These are phyloP conservation scores for Chlamydomonas eustigma DNA, from an alignment of 139 green algal genomes.

Conservation along the genomic window DNA sequence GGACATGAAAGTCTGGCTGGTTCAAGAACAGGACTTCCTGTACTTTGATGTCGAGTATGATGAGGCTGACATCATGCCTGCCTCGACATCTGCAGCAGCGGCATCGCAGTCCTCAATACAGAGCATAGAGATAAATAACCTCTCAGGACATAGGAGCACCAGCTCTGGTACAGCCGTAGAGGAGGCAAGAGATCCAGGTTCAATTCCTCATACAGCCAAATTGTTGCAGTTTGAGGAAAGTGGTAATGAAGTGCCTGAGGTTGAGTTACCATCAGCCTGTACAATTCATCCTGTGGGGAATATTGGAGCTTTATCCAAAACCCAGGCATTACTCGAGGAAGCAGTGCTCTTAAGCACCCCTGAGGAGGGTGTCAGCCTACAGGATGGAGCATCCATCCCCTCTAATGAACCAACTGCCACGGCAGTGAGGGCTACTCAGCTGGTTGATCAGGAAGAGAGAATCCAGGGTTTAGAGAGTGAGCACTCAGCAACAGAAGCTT, in stretches of 20 bases:
- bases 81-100: neutral
- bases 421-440: no score
- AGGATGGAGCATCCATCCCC: neutral
- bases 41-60: neutral
- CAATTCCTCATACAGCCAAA: no score
- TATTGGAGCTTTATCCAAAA: neutral
- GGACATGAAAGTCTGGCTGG: constrained; percentile 41
- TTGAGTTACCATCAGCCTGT: neutral
- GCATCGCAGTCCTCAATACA: no score
- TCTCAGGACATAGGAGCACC: no score
- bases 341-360: no score
- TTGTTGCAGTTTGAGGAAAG: no score
- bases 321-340: neutral
- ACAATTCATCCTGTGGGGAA: no score
- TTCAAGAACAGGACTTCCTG: constrained; percentile 12
- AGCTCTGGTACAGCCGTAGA: neutral
- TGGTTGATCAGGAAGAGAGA: neutral
- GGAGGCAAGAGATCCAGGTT: neutral
- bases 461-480: neutral
- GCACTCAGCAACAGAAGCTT: no score
- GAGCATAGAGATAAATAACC: no score
- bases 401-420: neutral
- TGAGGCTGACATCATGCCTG: neutral
- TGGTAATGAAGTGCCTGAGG: neutral
- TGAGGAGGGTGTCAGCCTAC: no score